A percentile compares a stretch with the other conserved stretches of the same genome.
These are phyloP conservation scores for Colletotrichum paranaense DNA, from an alignment of 2,329 filamentous ascomycete species.

Conservation along the genomic window DNA sequence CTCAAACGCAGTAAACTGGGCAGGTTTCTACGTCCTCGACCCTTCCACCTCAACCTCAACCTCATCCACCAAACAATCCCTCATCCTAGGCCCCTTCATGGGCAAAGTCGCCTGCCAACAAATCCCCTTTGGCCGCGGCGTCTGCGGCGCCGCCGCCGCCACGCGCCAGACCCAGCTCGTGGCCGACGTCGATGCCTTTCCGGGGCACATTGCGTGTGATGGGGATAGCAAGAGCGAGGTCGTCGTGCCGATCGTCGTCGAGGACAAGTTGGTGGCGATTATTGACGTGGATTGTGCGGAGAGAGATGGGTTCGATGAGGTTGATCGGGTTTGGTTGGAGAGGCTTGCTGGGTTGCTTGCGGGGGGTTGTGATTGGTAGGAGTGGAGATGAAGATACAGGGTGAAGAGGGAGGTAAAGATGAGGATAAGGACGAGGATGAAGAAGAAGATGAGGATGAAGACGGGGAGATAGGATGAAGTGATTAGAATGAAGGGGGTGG, in stretches of 20 bases:
- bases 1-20: slow-evolving; percentile 80
- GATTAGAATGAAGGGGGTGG: too few relatives aligned
- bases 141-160: slow-evolving; percentile 78
- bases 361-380: slow-evolving; percentile 73
- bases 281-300: slow-evolving; percentile 84
- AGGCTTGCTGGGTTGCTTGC: slow-evolving; percentile 70
- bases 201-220: slow-evolving; percentile 87
- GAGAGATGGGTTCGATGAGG: slow-evolving; percentile 73
- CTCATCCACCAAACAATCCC: slow-evolving; percentile 51
- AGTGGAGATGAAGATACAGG: background rate
- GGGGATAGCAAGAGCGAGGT: slow-evolving; percentile 81
- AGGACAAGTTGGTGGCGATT: slow-evolving; percentile 71
- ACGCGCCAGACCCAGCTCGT: slow-evolving; percentile 73
- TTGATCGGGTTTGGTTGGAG: slow-evolving; percentile 75
- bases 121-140: slow-evolving; percentile 78
- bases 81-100: slow-evolving; percentile 84
- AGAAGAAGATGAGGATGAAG: background rate
- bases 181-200: slow-evolving; percentile 77
- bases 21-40: slow-evolving; percentile 81
- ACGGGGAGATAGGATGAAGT: too few relatives aligned
- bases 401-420: background rate
- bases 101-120: slow-evolving; percentile 84
- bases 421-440: background rate
- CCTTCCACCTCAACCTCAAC: slow-evolving; percentile 43
- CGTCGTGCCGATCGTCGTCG: slow-evolving; percentile 76